Base-by-base conservation (phyloP, 495 filamentous ascomycete genomes). In the Trichoderma virens region DNA sequence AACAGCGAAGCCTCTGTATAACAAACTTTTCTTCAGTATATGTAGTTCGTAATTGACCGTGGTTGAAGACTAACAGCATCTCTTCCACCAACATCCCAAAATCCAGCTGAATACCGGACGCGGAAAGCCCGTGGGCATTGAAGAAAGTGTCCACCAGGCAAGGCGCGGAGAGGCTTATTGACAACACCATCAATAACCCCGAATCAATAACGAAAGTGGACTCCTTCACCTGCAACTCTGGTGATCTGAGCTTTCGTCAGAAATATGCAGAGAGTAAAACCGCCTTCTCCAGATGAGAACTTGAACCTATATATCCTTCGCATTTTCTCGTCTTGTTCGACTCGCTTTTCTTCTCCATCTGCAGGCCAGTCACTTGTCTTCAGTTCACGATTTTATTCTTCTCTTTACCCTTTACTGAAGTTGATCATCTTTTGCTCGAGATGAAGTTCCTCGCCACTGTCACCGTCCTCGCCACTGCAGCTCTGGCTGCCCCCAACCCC, bases 401-500 rank as follows among this genome's bases (percentile, higher is more conserved):
- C n/a, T n/a, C n/a, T n/a, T n/a, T n/a, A n/a, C n/a, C 11, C 38
- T 41, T 18, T 16, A 41, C 38, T 16, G 11, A 11, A 41, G 59
- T 35, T 32, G 32, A 60, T 60, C 59, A 60, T 35, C 23, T 13
- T 30, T 60, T 60, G 13, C 6, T 31, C 32, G 25, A 60, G 2
- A 61, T 61, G 60, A 61, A 61, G 60, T 61, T 61, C 60, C n/a
- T 41, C 60, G 16, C 31, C 31, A 30, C 60, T 30, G 28, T 61
- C 32, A 41, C 35, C n/a, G 14, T 41, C 31, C 23, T 61, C 32
- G 60, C 60, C 30, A 34, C 62, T 28, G 62, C 59, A 25, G 61
- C 32, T 9, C n/a, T 38, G 41, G 61, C 60, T n/a, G 64, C 61
- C 16, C 54, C 64, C 35, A 59, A 59, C 23, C 51, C 61, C 64